Conservation (phyloP, 768 basidiomycete species). For the Hygrophorus pudorinus region DNA sequence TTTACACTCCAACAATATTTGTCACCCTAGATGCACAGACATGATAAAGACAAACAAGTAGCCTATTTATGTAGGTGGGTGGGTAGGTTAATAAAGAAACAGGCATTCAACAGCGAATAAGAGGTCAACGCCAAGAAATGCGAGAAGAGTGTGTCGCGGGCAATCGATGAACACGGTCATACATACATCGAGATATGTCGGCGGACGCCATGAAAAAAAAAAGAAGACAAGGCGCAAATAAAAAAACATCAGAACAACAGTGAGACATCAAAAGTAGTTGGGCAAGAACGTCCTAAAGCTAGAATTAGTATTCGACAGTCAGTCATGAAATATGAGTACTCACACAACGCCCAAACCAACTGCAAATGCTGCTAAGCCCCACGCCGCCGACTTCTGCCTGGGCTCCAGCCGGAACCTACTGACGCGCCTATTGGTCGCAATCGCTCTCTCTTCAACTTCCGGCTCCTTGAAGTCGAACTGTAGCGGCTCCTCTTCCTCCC, state of each 20-base stretch:
- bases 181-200: background rate
- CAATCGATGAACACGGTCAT: too few relatives aligned
- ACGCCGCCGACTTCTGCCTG: conserved; percentile 64
- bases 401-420: conserved; percentile 49
- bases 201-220: background rate
- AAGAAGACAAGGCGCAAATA: background rate
- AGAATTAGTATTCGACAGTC: background rate
- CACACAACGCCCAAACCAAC: conserved; percentile 75
- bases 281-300: conserved; percentile 43
- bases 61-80: too few relatives aligned
- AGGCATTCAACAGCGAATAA: too few relatives aligned
- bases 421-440: conserved; percentile 53
- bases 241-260: background rate
- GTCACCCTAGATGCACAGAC: too few relatives aligned
- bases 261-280: conserved; percentile 41
- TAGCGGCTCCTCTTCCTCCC: conserved; percentile 46
- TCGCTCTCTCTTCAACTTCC: conserved; percentile 42
- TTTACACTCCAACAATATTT: too few relatives aligned
- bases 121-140: too few relatives aligned
- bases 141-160: too few relatives aligned
- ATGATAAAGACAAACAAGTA: too few relatives aligned
- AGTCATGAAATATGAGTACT: conserved; percentile 22
- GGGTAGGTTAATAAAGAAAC: too few relatives aligned
- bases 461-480: conserved; percentile 64
- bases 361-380: conserved; percentile 80